Evolutionary conservation across 805 yeast genomes (phyloP).

Genomic region (Candida fluviatilis): DNA sequence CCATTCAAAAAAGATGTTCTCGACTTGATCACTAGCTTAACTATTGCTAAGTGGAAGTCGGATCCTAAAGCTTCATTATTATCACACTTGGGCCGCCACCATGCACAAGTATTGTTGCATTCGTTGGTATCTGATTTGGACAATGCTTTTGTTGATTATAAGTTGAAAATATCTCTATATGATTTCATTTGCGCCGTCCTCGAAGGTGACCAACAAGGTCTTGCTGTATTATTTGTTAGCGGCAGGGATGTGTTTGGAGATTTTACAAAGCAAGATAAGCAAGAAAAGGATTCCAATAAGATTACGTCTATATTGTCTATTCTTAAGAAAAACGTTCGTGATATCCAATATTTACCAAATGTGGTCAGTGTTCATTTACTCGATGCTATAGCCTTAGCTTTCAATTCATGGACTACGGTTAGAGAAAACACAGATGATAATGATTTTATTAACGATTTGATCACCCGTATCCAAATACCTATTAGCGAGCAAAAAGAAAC

Average conservation of each 20-base stretch:
- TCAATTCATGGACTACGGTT: slow-evolving; percentile 72
- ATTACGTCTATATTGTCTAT: slow-evolving; percentile 47
- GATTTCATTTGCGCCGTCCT: slow-evolving; percentile 64
- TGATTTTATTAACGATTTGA: slow-evolving; percentile 41
- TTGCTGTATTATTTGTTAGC: slow-evolving; percentile 65
- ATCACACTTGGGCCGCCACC: slow-evolving; percentile 70
- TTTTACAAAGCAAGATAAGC: slow-evolving; percentile 15
- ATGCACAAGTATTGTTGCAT: slow-evolving; percentile 56
- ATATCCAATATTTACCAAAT: slow-evolving; percentile 53
- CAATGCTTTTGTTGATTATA: slow-evolving; percentile 49
- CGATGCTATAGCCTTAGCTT: slow-evolving; percentile 70
- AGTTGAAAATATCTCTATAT: slow-evolving; percentile 52
- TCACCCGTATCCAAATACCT: slow-evolving; percentile 23
- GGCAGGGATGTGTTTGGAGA: slow-evolving; percentile 49
- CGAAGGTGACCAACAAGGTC: slow-evolving; percentile 72
- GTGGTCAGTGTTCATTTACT: slow-evolving; percentile 62
- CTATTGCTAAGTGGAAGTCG: slow-evolving; percentile 51
- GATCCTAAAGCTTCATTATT: slow-evolving; percentile 71
- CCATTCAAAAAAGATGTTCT: slow-evolving; percentile 49
- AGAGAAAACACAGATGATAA: slow-evolving; percentile 49
- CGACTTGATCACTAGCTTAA: slow-evolving; percentile 52
- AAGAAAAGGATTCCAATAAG: slow-evolving; percentile 14
- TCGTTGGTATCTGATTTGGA: slow-evolving; percentile 59
- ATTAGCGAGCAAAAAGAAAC: slow-evolving; percentile 12
- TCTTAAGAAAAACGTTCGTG: slow-evolving; percentile 51